Percentiles rank a stretch among this genome's conserved stretches.
These are phyloP conservation scores for Tulasnella calospora DNA, from an alignment of 768 basidiomycete species.

Conservation along the genomic window DNA sequence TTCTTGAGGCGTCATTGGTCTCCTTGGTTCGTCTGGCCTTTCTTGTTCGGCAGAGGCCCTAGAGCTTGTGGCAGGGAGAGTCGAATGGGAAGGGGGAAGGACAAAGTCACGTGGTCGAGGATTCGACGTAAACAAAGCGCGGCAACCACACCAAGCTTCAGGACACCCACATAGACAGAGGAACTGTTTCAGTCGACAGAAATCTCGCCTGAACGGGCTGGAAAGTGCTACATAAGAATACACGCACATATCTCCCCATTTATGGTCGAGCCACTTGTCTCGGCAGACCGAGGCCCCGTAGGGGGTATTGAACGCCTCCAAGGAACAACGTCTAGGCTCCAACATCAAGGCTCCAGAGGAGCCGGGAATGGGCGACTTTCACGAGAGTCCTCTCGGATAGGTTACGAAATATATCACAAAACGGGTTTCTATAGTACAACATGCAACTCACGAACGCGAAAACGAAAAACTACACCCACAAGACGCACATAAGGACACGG, in stretches of 20 bases:
- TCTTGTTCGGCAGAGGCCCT: not conserved
- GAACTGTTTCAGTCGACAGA: not conserved
- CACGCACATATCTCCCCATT: not conserved
- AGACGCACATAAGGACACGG: conserved; percentile 47
- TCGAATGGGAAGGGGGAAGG: not conserved
- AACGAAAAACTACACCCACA: not conserved
- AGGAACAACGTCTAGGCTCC: not conserved
- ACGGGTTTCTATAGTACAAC: conserved; percentile 8
- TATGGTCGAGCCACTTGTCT: not conserved
- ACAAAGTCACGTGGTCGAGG: not conserved
- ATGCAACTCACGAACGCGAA: not conserved
- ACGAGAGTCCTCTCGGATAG: not conserved
- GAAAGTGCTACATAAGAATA: not conserved
- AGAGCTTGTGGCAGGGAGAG: too few relatives aligned
- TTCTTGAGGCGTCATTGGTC: not conserved
- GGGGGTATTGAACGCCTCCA: not conserved
- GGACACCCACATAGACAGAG: not conserved
- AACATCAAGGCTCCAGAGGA: not conserved
- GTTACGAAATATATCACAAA: not conserved
- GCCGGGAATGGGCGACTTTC: not conserved
- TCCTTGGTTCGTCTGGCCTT: not conserved
- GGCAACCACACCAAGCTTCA: not conserved
- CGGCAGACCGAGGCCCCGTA: not conserved
- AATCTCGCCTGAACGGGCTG: not conserved
- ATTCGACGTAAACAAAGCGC: not conserved